phyloP scores from a whole-genome alignment of 495 filamentous ascomycete species.

The Penicillium chermesinum region DNA sequence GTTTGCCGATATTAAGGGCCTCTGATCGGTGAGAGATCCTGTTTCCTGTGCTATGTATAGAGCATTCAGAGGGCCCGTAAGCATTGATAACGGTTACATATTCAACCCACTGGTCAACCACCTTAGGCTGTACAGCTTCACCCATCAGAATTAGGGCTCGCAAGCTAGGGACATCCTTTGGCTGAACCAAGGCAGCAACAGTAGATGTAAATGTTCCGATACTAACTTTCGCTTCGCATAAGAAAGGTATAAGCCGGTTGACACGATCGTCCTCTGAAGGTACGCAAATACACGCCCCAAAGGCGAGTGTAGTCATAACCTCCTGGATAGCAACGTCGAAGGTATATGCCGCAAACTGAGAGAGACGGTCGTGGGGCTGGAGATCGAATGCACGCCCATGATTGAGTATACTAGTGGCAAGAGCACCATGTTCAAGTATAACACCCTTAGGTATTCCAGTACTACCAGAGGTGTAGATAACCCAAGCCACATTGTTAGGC shows the following conservation, averaged over 20 bases:
- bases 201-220: slow-evolving; percentile 37
- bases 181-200: slow-evolving; percentile 25
- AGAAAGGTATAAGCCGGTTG: slow-evolving; percentile 14
- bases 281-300: slow-evolving; percentile 26
- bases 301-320: slow-evolving; percentile 12
- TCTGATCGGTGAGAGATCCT: background rate
- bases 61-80: background rate
- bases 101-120: slow-evolving; percentile 8
- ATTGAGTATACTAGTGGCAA: slow-evolving; percentile 25
- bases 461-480: slow-evolving; percentile 71
- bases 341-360: slow-evolving; percentile 30
- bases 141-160: slow-evolving; percentile 12
- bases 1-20: background rate
- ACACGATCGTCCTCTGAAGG: slow-evolving; percentile 18
- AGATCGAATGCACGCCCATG: background rate
- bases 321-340: slow-evolving; percentile 23
- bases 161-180: slow-evolving; percentile 18
- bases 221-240: slow-evolving; percentile 17
- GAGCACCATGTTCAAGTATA: slow-evolving; percentile 65
- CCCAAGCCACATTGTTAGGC: slow-evolving; percentile 2
- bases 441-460: slow-evolving; percentile 78
- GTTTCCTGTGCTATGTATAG: background rate
- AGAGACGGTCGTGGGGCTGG: slow-evolving; percentile 9
- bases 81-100: background rate
- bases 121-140: slow-evolving; percentile 5